phyloP scores from a whole-genome alignment of 2,329 filamentous ascomycete genomes.

The Aspergillus pseudoterreus region DNA sequence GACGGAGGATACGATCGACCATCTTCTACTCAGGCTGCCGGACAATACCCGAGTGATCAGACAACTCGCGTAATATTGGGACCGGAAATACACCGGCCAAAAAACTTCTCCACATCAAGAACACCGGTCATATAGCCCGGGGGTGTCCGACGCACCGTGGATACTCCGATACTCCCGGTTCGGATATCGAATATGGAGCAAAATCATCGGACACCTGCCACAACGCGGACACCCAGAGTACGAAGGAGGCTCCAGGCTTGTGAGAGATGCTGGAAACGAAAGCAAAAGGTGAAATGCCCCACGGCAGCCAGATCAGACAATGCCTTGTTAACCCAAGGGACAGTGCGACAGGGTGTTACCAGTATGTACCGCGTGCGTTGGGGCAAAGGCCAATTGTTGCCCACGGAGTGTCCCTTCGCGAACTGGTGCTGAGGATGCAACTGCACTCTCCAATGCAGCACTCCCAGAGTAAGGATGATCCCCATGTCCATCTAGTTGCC shows the following conservation, averaged over 20 bases:
- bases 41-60: too few species aligned
- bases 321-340: background rate
- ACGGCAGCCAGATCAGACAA: background rate
- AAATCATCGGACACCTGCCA: background rate
- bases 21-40: too few species aligned
- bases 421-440: conserved; percentile 10
- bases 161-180: too few species aligned
- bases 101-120: too few species aligned
- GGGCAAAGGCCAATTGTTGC: conserved; percentile 9
- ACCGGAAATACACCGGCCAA: too few species aligned
- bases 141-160: too few species aligned
- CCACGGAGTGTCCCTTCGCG: conserved; percentile 13
- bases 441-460: conserved; percentile 16
- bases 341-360: conserved; percentile 20
- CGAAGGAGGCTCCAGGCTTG: conserved; percentile 23
- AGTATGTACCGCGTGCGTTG: conserved; percentile 15
- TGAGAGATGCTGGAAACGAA: conserved; percentile 30
- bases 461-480: conserved; percentile 7
- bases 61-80: too few species aligned
- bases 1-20: too few species aligned
- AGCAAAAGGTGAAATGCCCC: conserved; percentile 24
- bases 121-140: too few species aligned
- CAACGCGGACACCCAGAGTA: background rate
- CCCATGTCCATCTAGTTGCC: too few species aligned
- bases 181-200: background rate